These are phyloP conservation scores for Pseudonitzschia multiseries DNA, from an alignment of 108 stramenopile genomes.

Conservation along the genomic window DNA sequence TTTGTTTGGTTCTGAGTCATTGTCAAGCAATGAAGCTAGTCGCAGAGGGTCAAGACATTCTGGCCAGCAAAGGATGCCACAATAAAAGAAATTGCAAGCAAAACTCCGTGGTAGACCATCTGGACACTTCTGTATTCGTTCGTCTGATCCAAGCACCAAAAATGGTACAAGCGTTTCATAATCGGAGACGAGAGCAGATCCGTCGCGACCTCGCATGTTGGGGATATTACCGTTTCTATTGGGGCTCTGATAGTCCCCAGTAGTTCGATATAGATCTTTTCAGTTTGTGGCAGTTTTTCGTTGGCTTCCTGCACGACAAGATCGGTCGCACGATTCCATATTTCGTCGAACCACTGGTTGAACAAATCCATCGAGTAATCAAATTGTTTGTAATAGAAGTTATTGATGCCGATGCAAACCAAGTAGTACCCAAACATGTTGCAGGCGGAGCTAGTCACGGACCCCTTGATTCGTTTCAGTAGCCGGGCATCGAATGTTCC, in stretches of 20 bases:
- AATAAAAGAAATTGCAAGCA: background rate
- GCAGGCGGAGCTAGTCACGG: background rate
- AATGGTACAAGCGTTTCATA: background rate
- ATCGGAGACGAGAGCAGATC: constrained; percentile 2
- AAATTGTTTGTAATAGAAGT: constrained; percentile 1
- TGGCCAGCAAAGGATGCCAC: constrained; percentile 6
- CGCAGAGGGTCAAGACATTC: constrained; percentile 14
- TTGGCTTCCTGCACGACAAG: background rate
- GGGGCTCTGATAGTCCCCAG: background rate
- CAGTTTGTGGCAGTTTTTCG: background rate
- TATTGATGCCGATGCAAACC: background rate
- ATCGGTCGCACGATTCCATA: background rate
- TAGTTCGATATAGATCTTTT: background rate
- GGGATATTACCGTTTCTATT: background rate
- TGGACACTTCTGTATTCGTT: constrained; percentile 5
- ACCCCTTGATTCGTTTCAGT: background rate
- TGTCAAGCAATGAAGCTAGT: background rate
- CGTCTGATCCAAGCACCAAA: constrained; percentile 2
- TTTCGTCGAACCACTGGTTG: background rate
- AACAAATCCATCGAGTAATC: background rate
- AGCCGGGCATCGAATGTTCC: constrained; percentile 7
- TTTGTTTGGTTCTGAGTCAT: too few relatives aligned
- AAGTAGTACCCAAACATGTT: constrained; percentile 23
- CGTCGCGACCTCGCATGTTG: background rate
- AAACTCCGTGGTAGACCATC: background rate